These are phyloP conservation scores for Scheffersomyces insectosa DNA, from an alignment of 1,139 yeast species.

Conservation along the genomic window DNA sequence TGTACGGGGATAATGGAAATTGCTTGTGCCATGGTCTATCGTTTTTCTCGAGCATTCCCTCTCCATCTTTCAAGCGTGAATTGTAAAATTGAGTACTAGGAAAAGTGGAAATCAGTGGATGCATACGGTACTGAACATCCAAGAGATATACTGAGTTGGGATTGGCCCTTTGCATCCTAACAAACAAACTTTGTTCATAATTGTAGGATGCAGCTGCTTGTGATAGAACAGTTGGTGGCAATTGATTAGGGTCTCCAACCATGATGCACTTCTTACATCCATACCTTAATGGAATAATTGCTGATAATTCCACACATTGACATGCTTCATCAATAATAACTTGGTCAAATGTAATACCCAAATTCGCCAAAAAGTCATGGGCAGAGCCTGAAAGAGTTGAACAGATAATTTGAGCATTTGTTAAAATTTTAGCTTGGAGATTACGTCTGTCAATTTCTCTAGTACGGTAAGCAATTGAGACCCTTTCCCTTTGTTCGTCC, in stretches of 20 bases:
- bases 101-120: constrained; percentile 83
- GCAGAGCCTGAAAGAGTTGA: constrained; percentile 95
- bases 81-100: constrained; percentile 85
- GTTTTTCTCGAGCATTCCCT: constrained; percentile 59
- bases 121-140: constrained; percentile 98
- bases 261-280: constrained; percentile 90
- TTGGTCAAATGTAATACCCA: constrained; percentile 83
- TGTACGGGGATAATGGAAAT: constrained; percentile 64
- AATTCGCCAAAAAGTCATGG: constrained; percentile 74
- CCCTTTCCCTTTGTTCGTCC: constrained; percentile 77
- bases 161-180: constrained; percentile 78
- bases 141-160: constrained; percentile 68
- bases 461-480: constrained; percentile 66
- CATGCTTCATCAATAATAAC: constrained; percentile 98
- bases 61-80: constrained; percentile 74
- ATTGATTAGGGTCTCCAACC: constrained; percentile 99
- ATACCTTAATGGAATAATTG: constrained; percentile 88
- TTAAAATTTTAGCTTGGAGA: constrained; percentile 69
- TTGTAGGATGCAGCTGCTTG: constrained; percentile 77
- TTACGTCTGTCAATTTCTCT: constrained; percentile 78
- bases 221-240: constrained; percentile 97
- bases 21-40: constrained; percentile 73
- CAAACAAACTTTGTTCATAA: constrained; percentile 92
- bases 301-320: constrained; percentile 92
- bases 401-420: constrained; percentile 85